Base-by-base conservation (phyloP, 164 flowering plant genomes). In the Malania oleifera region DNA sequence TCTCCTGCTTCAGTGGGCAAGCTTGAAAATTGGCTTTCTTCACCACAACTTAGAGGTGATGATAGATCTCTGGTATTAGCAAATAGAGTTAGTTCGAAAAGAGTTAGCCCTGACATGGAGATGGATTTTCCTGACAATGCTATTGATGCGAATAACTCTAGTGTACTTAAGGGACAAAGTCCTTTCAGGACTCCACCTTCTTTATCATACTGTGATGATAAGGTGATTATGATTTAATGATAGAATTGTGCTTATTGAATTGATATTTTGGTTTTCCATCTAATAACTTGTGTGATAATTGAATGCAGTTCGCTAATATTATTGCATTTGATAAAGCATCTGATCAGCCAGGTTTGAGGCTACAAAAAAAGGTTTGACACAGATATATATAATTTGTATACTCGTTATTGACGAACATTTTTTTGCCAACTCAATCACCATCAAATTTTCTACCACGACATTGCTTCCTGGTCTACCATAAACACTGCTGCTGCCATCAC, bases 121-220 rank as follows among this genome's bases (percentile, higher is more conserved):
- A 58, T 31, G 17, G 72, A 59, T 55, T 14, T 20, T 6, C 41
- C 27, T 63, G 75, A 54, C 39, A 59, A 23, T 39, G 44, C 18
- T 12, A 54, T 20, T 34, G 71, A 66, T 60, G 41, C 43, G 25
- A 68, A 47, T 41, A 54, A 28, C 52, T 39, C 55, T 23, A 51
- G 18, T 28, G 52, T 26, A 7, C 62, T 65, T 23, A 62, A 50
- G 64, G 52, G 50, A 38, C 84, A 77, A 57, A 90, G 87, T 68
- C 97, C 96, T 46, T 93, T 88, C 58, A 66, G 68, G 20, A 93
- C 99, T 45, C 97, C 99, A 45, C 97, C 99, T 13, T 93, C 97
- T 38, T 61, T 82, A 22, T 72, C 91, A 12, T 85, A 64, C 71
- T 73, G 79, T 72, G 58, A 72, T 52, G 71, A 72, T 47, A 82